Evolutionary conservation across 1,139 yeast genomes (phyloP).

Genomic region (Hyphopichia burtonii): DNA sequence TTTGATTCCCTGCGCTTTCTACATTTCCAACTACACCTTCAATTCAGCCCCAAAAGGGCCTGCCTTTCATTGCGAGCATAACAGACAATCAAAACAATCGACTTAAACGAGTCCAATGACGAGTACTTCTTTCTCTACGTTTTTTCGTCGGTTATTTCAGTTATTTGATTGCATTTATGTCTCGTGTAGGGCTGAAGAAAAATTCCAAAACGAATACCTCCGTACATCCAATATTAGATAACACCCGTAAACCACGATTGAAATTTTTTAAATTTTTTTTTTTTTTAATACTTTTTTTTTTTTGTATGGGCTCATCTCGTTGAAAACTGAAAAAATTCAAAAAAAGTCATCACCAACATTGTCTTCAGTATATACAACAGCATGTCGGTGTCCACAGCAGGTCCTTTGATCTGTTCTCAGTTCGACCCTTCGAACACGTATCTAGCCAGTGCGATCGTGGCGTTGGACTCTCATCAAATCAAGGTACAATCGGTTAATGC

Average conservation of each 20-base stretch:
- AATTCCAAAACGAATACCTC: too few species aligned
- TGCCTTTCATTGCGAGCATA: too few species aligned
- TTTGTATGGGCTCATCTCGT: slow-evolving; percentile 1
- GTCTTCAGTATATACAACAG: not conserved
- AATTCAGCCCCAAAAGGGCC: too few species aligned
- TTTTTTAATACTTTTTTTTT: not conserved
- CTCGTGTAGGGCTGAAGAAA: not conserved
- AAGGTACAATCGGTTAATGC: slow-evolving; percentile 56
- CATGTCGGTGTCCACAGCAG: not conserved
- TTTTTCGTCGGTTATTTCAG: too few species aligned
- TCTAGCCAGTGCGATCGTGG: slow-evolving; percentile 66
- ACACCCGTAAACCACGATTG: not conserved
- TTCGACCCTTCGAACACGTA: slow-evolving; percentile 59
- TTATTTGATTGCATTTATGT: too few species aligned
- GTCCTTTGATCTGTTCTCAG: slow-evolving; percentile 8
- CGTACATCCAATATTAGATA: too few species aligned
- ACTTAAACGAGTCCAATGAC: too few species aligned
- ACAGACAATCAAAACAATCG: too few species aligned
- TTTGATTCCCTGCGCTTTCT: too few species aligned
- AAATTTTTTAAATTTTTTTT: not conserved
- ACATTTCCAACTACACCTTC: too few species aligned
- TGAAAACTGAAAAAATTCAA: slow-evolving; percentile 1
- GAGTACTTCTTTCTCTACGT: too few species aligned
- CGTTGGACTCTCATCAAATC: slow-evolving; percentile 73
- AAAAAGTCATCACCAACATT: too few species aligned